Evolutionary conservation across 1,139 yeast genomes (phyloP), one percentile per base, ranked within the genome.

Genomic region (Blastobotrys capitulatus): DNA sequence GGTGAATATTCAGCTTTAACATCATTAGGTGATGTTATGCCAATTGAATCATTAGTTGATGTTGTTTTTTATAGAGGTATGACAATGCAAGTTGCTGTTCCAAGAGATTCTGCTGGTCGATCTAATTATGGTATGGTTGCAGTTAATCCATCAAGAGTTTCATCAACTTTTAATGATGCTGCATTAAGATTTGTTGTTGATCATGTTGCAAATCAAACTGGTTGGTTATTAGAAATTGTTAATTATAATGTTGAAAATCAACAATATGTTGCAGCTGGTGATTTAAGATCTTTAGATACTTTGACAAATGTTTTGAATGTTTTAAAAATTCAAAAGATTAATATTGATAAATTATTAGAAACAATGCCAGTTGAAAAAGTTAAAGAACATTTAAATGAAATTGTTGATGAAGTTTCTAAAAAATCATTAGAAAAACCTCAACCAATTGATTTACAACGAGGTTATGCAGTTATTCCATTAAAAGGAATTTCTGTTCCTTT

Each of bases 71-170:
- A 92, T 79, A 83, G 99, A 77, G 99, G 99, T 79, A 92, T 92
- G 98, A 92, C 99, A 44, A 92, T 92, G 98, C 98, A 92, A 78
- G 98, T 92, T 58, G 98, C 98, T 43, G 99, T 92, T 58, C 97
- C 97, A 66, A 83, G 99, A 74, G 99, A 92, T 72, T 79, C 83
- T 52, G 68, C 73, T 47, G 99, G 99, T 47, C 85, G 98, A 74
- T 92, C 98, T 54, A 92, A 94, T 76, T 92, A 92, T 66, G 97
- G 98, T 77, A 92, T 92, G 99, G 82, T 89, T 76, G 98, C 99
- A 47, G 92, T 92, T 53, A 92, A 94, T 74, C 99, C 99, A 64
- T 79, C 95, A 52, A 83, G 98, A 73, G 86, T 92, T 55, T 82
- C 87, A 53, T 74, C 87, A 52, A 86, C 96, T 12, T 92, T 92